Evolutionary conservation across 192 early-diverging fungal genomes (phyloP), one percentile per base, ranked within the genome.

Genomic region (Bifiguratus adelaidae): DNA sequence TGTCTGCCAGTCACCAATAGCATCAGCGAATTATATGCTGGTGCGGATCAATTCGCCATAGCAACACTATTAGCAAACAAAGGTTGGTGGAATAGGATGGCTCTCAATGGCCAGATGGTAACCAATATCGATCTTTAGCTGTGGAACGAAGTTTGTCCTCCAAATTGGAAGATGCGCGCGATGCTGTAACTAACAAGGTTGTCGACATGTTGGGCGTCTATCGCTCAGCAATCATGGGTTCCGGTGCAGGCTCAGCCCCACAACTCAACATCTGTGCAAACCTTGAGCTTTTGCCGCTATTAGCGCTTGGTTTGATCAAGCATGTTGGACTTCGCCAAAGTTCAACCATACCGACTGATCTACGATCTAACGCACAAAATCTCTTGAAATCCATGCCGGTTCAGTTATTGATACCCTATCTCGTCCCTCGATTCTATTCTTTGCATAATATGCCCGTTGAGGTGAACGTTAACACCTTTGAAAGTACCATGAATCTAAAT

Each of bases 121-220:
- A 34, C 5, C 52, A 7, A 30, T 12, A 33, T 12, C 8, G n/a
- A 28, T n/a, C 27, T 3, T 29, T 40, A 82, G 89, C 86, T 33
- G 86, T 92, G 8, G 93, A 98, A 47, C 76, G 91, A 24, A 82
- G 77, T 4, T 60, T 96, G 41, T 75, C 78, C 16, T 81, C 88
- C 5, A 88, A 89, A 42, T 59, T 98, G 35, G 95, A 96, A 50
- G 91, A 94, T 65, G 93, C 92, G 7, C 74, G 95, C 25, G 92
- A 96, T 46, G 91, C 91, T 0, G 71, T 98, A 49, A 74, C 82
- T 32, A 82, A 85, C 67, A 94, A 92, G 64, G 54, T 81, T 0
- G 65, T 79, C 21, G 95, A 98, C 52, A 82, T 98, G n/a, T 58
- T 98, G 23, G 81, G 76, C 16, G 85, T 86, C 4, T 96, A 92